Evolutionary conservation across 306 rosid species (phyloP), one percentile per base, ranked within the genome.

Genomic region (Vigna angularis): DNA sequence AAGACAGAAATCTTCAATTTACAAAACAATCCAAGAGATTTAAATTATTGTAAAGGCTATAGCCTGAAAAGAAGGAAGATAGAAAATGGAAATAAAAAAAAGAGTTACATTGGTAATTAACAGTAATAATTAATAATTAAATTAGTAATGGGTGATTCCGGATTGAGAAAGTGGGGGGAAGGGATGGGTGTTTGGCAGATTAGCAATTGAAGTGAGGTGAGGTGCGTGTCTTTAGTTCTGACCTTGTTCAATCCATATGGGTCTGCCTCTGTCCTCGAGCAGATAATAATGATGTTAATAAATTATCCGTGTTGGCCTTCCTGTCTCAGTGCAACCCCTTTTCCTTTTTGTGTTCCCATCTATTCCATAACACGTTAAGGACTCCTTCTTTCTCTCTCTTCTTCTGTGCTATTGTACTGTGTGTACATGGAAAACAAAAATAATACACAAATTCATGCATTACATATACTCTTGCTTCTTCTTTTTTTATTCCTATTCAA

Each of bases 1-100:
- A 45, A 15, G 49, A 14, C 22, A 26, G 22, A 14, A 68, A 68
- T 47, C 42, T 48, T 48, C 2, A 69, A 69, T 69, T 68, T 68
- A 68, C 24, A 13, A 47, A 9, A 47, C 73, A 63, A 32, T 16
- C 45, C 69, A 63, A 34, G 20, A n/a, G 24, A 9, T 45, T 28
- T 58, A 58, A 53, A 53, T 53, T 53, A 53, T 9, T 16, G 20
- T 6, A 50, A 50, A 50, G 55, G 20, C 16, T 0, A 3, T 50
- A 0, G 20, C 56, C 56, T 50, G 22, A 9, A 45, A 45, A 45
- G 50, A 12, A 55, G 9, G 61, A 20, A 10, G 2, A 10, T 16
- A 57, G 8, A 3, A 10, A 45, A 45, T 45, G 12, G 16, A 12
- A 40, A 44, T 26, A 10, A 2, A 13, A 1, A 55, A 58, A 9